phyloP scores from a whole-genome alignment of 2,329 filamentous ascomycete genomes.

The Colletotrichum sp. region DNA sequence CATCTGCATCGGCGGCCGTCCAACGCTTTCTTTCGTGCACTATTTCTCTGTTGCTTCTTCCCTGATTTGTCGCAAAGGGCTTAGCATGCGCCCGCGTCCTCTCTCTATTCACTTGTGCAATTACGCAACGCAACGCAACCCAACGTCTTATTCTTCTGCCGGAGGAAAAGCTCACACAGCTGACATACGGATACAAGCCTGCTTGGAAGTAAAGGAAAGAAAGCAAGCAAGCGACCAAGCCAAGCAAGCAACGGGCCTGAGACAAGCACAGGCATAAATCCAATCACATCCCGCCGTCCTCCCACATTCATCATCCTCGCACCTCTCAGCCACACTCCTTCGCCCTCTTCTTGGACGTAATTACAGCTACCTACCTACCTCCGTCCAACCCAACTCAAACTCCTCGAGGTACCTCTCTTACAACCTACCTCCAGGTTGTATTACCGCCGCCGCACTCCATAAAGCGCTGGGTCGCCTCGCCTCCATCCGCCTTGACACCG shows the following conservation, averaged over 20 bases:
- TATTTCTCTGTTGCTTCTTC: neutral
- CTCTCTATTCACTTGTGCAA: neutral
- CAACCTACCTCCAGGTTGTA: neutral
- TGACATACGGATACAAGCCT: neutral
- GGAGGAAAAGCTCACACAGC: neutral
- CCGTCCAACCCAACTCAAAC: neutral
- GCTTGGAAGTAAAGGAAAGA: neutral
- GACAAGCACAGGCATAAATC: conserved; percentile 8
- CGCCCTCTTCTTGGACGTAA: neutral
- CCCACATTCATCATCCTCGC: neutral
- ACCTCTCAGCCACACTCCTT: neutral
- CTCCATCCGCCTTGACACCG: neutral
- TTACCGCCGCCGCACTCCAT: neutral
- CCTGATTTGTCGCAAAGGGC: neutral
- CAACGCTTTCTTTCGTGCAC: neutral
- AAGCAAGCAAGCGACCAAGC: neutral
- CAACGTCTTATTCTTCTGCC: neutral
- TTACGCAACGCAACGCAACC: neutral
- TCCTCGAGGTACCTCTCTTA: neutral
- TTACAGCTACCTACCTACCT: neutral
- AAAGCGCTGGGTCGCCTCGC: neutral
- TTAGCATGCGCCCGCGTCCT: neutral
- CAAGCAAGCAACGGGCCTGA: neutral
- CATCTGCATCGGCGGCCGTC: neutral
- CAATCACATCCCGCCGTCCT: neutral